Evolutionary conservation across 164 flowering plant species (phyloP).

Genomic region (Macadamia tetraphylla): DNA sequence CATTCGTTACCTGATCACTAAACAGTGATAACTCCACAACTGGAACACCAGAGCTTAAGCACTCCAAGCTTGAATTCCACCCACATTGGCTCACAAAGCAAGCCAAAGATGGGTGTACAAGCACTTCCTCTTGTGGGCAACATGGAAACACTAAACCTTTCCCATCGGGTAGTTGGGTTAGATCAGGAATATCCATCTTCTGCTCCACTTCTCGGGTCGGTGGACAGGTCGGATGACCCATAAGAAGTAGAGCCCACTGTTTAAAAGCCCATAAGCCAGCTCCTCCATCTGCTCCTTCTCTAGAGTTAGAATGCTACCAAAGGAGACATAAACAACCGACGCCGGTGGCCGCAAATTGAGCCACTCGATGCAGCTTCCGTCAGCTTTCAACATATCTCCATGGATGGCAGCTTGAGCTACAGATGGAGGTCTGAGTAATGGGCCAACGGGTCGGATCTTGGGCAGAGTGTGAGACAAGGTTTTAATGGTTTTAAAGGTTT

Average conservation of each 20-base stretch:
- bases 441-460: slow-evolving; percentile 8
- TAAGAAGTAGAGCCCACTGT: slow-evolving; percentile 36
- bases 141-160: slow-evolving; percentile 54
- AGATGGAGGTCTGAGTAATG: slow-evolving; percentile 35
- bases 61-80: not conserved
- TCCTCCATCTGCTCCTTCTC: slow-evolving; percentile 24
- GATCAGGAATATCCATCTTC: not conserved
- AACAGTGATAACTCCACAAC: slow-evolving; percentile 48
- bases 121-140: slow-evolving; percentile 60
- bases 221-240: slow-evolving; percentile 50
- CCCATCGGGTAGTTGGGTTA: slow-evolving; percentile 36
- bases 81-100: slow-evolving; percentile 53
- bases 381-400: slow-evolving; percentile 43
- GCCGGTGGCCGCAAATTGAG: slow-evolving; percentile 29
- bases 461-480: slow-evolving; percentile 1
- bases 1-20: slow-evolving; percentile 72
- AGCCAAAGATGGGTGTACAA: slow-evolving; percentile 52
- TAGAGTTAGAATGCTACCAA: not conserved
- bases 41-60: not conserved
- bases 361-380: slow-evolving; percentile 45
- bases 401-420: slow-evolving; percentile 9
- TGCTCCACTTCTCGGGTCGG: not conserved
- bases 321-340: not conserved
- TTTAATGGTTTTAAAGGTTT: slow-evolving; percentile 27
- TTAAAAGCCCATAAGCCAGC: slow-evolving; percentile 47